Evolutionary conservation across 1,139 yeast genomes (phyloP).

Genomic region (Hanseniaspora sp.): DNA sequence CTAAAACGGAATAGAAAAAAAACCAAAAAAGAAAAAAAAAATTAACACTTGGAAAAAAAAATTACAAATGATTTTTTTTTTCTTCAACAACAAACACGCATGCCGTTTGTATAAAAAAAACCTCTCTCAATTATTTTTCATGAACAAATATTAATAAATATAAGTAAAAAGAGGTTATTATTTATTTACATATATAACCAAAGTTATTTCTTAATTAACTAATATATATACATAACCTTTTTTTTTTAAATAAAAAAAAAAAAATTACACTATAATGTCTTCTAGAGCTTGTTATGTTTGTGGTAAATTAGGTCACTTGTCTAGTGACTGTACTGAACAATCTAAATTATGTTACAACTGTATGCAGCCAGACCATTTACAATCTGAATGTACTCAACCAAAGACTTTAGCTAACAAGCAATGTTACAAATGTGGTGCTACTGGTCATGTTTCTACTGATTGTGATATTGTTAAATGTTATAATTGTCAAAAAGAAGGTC

Average conservation of each 20-base stretch:
- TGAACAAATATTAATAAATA: too few relatives aligned
- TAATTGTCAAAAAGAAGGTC: conserved; percentile 81
- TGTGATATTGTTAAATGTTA: conserved; percentile 65
- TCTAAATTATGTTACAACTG: conserved; percentile 81
- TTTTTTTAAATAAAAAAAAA: too few relatives aligned
- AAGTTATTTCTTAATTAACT: too few relatives aligned
- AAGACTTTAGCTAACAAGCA: conserved; percentile 73
- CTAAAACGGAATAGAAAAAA: too few relatives aligned
- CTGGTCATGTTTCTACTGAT: conserved; percentile 64
- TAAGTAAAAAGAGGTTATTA: too few relatives aligned
- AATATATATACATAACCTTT: background rate
- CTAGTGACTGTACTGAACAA: conserved; percentile 72
- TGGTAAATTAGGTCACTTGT: conserved; percentile 86
- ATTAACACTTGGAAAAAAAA: too few relatives aligned
- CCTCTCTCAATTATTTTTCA: too few relatives aligned
- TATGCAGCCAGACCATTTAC: conserved; percentile 81
- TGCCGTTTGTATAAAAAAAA: background rate
- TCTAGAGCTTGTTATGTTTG: conserved; percentile 86
- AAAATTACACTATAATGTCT: conserved; percentile 32
- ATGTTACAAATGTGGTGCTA: conserved; percentile 72
- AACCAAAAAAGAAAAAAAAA: too few relatives aligned
- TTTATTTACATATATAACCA: background rate
- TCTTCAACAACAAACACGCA: background rate
- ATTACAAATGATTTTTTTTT: too few relatives aligned
- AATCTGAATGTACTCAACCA: conserved; percentile 78